These are phyloP conservation scores for Tubosaeta sp. DNA, from an alignment of 768 basidiomycete genomes.

Conservation along the genomic window DNA sequence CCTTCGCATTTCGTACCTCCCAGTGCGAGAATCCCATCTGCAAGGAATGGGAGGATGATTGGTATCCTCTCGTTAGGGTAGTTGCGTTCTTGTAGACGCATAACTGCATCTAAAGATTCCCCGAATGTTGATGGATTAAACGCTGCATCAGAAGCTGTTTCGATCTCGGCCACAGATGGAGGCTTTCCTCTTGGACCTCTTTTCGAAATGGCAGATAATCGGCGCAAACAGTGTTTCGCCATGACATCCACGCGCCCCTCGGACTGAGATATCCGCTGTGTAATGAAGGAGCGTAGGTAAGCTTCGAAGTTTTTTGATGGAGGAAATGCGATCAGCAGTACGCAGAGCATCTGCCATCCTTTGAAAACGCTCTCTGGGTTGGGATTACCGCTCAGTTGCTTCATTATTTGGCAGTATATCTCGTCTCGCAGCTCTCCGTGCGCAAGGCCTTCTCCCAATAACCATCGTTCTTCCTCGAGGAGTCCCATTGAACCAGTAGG, in stretches of 20 bases:
- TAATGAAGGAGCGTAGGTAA: slow-evolving; percentile 77
- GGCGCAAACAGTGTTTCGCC: slow-evolving; percentile 86
- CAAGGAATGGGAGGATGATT: slow-evolving; percentile 90
- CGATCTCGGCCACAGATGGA: slow-evolving; percentile 80
- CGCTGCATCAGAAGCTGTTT: slow-evolving; percentile 91
- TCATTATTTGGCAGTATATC: slow-evolving; percentile 90
- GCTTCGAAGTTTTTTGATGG: slow-evolving; percentile 92
- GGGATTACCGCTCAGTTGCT: slow-evolving; percentile 83
- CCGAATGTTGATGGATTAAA: slow-evolving; percentile 95
- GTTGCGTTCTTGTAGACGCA: slow-evolving; percentile 78
- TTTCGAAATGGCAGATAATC: slow-evolving; percentile 67
- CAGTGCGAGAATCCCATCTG: slow-evolving; percentile 85
- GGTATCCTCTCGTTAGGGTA: slow-evolving; percentile 85
- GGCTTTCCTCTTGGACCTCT: slow-evolving; percentile 87
- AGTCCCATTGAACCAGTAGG: slow-evolving; percentile 41
- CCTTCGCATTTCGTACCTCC: slow-evolving; percentile 85
- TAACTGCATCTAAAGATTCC: slow-evolving; percentile 80
- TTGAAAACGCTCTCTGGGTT: slow-evolving; percentile 81
- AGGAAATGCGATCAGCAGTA: slow-evolving; percentile 86
- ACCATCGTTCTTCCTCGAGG: slow-evolving; percentile 84
- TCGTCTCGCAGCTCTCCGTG: slow-evolving; percentile 89
- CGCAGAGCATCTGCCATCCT: slow-evolving; percentile 92
- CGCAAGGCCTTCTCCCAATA: slow-evolving; percentile 72
- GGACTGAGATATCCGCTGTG: slow-evolving; percentile 57
- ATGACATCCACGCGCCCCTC: slow-evolving; percentile 84